Base-by-base conservation (phyloP, 768 basidiomycete genomes). In the Boletus tomentosulus region DNA sequence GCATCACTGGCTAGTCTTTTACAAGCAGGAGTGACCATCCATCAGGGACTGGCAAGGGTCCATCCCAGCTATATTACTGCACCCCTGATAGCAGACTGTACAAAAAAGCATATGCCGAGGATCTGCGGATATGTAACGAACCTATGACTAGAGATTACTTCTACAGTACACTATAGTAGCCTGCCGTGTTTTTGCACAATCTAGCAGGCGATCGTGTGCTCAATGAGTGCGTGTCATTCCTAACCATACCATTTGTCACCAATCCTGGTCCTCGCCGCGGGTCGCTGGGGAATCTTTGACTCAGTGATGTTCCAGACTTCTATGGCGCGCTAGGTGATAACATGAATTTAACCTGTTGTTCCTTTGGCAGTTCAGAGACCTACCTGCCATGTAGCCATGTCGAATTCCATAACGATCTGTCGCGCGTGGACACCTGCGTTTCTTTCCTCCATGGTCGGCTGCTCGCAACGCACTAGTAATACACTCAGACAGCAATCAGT, bases 351-450 rank as follows among this genome's bases (percentile, higher is more conserved):
- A 50, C 33, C 5, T 28, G 22, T 11, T 28, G 28, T 24, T 16
- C 8, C 10, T 6, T 11, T 28, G 34, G 19, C 10, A 19, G 49
- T 42, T 43, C 53, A 41, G 13, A 67, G 78, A 31, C 10, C 46
- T 58, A 93, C 95, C 81, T 78, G 72, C 95, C 95, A 99, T 0
- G 87, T 86, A 4, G 83, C 80, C 83, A 89, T 86, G 60, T 96
- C 94, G 61, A 98, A 85, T 68, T 98, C 94, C 58, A 97, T 76
- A 1, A 99, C 89, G 57, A 92, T 81, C 67, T 99, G 96, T 43
- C 83, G 81, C 64, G 89, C 92, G 57, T 77, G 76, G 35, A 89
- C 73, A 2, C 87, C 85, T 0, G 76, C 74, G 1, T 70, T 71
- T 56, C 85, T 85, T 58, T 91, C 86, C 22, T 84, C 77, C 50